Conservation (phyloP, 75 land plant genomes). For the Chamaecyparis obtusa region DNA sequence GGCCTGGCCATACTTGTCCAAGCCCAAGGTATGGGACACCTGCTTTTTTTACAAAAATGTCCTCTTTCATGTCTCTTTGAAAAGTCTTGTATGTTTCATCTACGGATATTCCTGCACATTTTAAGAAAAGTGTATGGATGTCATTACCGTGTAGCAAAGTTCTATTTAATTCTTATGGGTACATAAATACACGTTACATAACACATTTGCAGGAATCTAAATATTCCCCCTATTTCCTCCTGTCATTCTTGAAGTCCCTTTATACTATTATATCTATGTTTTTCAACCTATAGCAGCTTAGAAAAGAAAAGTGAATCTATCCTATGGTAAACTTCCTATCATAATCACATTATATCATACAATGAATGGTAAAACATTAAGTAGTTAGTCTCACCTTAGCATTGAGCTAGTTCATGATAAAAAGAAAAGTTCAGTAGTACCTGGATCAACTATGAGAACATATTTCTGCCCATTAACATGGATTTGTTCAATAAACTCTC, state of each 20-base stretch:
- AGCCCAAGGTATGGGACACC: constrained; percentile 58
- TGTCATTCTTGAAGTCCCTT: no score
- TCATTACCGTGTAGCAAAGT: neutral
- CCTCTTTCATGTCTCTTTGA: constrained; percentile 58
- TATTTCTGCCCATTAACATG: constrained; percentile 62
- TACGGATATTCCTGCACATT: constrained; percentile 52
- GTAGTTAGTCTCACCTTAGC: neutral
- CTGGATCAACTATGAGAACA: constrained; percentile 65
- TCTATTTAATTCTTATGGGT: neutral
- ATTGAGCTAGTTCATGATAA: neutral
- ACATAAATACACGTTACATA: neutral
- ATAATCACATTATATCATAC: neutral
- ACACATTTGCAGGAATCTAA: neutral
- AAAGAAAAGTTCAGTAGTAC: constrained; percentile 12
- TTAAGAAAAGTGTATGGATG: neutral
- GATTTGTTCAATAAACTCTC: constrained; percentile 49
- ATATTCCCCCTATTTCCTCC: no score
- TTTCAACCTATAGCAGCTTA: no score
- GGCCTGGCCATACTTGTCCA: constrained; percentile 92
- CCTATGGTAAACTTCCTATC: neutral
- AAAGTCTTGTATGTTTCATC: constrained; percentile 57
- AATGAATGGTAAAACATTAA: neutral
- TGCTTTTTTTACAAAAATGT: constrained; percentile 62
- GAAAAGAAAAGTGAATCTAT: no score
- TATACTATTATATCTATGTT: no score